These are phyloP conservation scores for Aquilaria sinensis DNA, from an alignment of 345 rosid species.

Conservation along the genomic window DNA sequence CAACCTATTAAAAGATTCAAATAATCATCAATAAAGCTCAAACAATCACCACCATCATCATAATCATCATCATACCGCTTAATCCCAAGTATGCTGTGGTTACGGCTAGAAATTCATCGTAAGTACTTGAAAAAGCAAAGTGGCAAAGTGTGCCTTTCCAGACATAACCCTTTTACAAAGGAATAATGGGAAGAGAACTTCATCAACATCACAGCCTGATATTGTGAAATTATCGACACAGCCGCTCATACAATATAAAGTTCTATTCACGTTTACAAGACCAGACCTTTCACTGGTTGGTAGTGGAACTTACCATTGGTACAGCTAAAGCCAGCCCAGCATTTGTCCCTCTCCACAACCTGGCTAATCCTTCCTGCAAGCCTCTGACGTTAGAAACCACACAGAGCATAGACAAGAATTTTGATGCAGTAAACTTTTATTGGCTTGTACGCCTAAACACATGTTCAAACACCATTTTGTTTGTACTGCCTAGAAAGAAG, in stretches of 20 bases:
- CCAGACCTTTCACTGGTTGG: not conserved
- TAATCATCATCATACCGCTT: not conserved
- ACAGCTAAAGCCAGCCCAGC: constrained; percentile 93
- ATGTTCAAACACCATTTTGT: no score
- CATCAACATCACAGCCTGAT: not conserved
- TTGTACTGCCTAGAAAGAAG: no score
- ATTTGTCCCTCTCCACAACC: constrained; percentile 98
- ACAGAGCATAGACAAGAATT: constrained; percentile 5
- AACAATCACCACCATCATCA: not conserved
- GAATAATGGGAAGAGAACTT: no score
- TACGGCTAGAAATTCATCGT: no score
- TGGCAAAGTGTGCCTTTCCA: no score
- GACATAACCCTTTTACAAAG: no score
- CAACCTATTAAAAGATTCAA: constrained; percentile 54
- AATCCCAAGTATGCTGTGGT: no score
- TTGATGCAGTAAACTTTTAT: no score
- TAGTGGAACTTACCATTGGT: constrained; percentile 55
- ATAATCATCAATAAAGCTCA: not conserved
- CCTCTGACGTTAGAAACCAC: constrained; percentile 15
- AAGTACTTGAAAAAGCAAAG: no score
- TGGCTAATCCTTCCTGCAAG: constrained; percentile 76
- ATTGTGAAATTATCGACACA: constrained; percentile 4
- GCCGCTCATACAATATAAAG: constrained; percentile 1
- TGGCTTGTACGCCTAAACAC: no score
- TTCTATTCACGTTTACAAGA: no score